phyloP scores from a whole-genome alignment of 805 yeast species.

The Clavispora fructus region DNA sequence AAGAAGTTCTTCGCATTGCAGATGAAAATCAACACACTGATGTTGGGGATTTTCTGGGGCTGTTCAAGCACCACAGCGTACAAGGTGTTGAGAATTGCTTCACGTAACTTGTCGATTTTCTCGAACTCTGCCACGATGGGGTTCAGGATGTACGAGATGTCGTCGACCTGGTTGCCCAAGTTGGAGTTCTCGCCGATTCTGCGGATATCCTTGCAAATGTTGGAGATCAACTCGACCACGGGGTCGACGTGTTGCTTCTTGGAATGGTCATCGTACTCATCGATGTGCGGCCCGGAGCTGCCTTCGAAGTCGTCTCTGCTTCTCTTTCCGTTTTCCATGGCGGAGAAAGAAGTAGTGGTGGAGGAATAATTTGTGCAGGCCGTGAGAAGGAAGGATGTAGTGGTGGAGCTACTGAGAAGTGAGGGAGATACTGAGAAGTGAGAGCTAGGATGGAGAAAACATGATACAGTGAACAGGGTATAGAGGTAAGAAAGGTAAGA shows the following conservation, averaged over 20 bases:
- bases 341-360: background rate
- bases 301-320: constrained; percentile 21
- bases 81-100: constrained; percentile 56
- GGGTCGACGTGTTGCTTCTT: constrained; percentile 40
- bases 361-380: background rate
- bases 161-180: constrained; percentile 36
- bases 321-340: constrained; percentile 15
- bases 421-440: background rate
- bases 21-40: constrained; percentile 61
- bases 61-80: constrained; percentile 75
- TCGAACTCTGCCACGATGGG: constrained; percentile 65
- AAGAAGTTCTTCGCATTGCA: constrained; percentile 59
- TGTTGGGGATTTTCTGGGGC: constrained; percentile 80
- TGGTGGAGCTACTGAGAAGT: background rate
- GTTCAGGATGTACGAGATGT: constrained; percentile 60
- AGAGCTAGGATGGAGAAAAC: too few species aligned
- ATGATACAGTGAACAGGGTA: too few species aligned
- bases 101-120: constrained; percentile 54
- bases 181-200: constrained; percentile 40
- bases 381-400: background rate
- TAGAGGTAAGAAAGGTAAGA: too few species aligned
- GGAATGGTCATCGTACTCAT: constrained; percentile 15
- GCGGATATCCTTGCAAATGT: constrained; percentile 41
- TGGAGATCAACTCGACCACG: constrained; percentile 33
- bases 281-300: constrained; percentile 4